Evolutionary conservation across 805 yeast genomes (phyloP).

Genomic region (Ogataea naganishii): DNA sequence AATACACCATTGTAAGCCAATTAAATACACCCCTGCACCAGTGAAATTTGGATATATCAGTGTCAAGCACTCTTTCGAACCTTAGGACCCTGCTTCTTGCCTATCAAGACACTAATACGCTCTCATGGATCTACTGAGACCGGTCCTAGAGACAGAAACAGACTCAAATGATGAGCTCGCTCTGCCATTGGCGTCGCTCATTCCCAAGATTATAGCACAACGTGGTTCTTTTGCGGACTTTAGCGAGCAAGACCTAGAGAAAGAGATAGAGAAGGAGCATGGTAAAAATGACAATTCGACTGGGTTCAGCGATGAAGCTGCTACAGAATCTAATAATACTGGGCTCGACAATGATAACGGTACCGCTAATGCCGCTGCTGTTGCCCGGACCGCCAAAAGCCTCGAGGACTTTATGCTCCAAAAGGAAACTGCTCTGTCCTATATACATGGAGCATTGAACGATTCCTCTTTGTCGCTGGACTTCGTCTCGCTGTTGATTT

Average conservation of each 20-base stretch:
- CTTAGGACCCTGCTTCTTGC: too few relatives aligned
- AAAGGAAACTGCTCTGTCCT: conserved; percentile 43
- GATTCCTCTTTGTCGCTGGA: conserved; percentile 86
- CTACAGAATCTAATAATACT: conserved; percentile 13
- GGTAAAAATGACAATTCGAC: conserved; percentile 6
- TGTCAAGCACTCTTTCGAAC: too few relatives aligned
- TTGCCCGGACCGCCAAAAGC: conserved; percentile 10
- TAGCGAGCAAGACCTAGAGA: conserved; percentile 43
- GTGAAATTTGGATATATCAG: too few relatives aligned
- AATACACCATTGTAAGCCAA: too few relatives aligned
- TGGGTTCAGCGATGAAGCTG: conserved; percentile 6
- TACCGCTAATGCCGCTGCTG: conserved; percentile 4
- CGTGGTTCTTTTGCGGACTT: conserved; percentile 50
- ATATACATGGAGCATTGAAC: conserved; percentile 63
- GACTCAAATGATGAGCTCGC: conserved; percentile 12
- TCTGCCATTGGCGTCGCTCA: conserved; percentile 42
- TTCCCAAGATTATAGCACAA: conserved; percentile 51
- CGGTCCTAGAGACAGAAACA: too few relatives aligned
- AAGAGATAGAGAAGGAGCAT: conserved; percentile 30
- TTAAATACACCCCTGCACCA: too few relatives aligned
- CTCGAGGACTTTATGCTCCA: conserved; percentile 36
- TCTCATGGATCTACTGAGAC: too few relatives aligned
- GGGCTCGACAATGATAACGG: conserved; percentile 5
- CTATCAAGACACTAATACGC: too few relatives aligned
- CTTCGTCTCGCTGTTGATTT: conserved; percentile 73